A percentile compares a stretch with the other conserved stretches of the same genome.
phyloP scores from a whole-genome alignment of 1,139 yeast species.

The Candida gigantensis region DNA sequence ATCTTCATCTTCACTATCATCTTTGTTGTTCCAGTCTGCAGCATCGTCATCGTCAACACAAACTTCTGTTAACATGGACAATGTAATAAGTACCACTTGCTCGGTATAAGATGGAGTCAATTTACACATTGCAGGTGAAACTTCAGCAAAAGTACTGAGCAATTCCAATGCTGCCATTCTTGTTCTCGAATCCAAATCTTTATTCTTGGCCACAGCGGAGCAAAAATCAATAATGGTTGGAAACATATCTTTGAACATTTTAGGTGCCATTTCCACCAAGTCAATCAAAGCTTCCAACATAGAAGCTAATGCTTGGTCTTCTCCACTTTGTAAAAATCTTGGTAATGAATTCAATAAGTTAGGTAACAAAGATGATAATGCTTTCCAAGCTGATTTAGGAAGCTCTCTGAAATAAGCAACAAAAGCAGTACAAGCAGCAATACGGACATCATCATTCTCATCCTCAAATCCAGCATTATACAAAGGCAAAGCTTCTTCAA shows the following conservation, averaged over 20 bases:
- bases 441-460: conserved; percentile 75
- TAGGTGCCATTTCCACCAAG: conserved; percentile 90
- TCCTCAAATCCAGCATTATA: conserved; percentile 83
- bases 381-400: conserved; percentile 77
- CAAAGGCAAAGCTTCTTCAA: conserved; percentile 62
- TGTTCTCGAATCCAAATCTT: conserved; percentile 74
- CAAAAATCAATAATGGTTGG: conserved; percentile 83
- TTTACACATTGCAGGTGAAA: conserved; percentile 94
- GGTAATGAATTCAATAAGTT: conserved; percentile 83
- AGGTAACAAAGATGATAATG: conserved; percentile 77
- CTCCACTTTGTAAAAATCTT: conserved; percentile 73
- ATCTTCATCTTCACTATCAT: conserved; percentile 75
- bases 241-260: conserved; percentile 89
- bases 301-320: conserved; percentile 77
- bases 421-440: conserved; percentile 90
- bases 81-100: conserved; percentile 69
- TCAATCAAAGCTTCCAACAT: conserved; percentile 91
- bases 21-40: conserved; percentile 86
- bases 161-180: conserved; percentile 87
- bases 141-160: conserved; percentile 86
- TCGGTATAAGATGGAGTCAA: conserved; percentile 71
- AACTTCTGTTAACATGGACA: conserved; percentile 89
- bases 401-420: conserved; percentile 83
- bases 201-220: conserved; percentile 76
- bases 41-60: conserved; percentile 84